A percentile compares a stretch with the other conserved stretches of the same genome.
Conservation (phyloP, 2,329 filamentous ascomycete species). For the Penicillium sp. region DNA sequence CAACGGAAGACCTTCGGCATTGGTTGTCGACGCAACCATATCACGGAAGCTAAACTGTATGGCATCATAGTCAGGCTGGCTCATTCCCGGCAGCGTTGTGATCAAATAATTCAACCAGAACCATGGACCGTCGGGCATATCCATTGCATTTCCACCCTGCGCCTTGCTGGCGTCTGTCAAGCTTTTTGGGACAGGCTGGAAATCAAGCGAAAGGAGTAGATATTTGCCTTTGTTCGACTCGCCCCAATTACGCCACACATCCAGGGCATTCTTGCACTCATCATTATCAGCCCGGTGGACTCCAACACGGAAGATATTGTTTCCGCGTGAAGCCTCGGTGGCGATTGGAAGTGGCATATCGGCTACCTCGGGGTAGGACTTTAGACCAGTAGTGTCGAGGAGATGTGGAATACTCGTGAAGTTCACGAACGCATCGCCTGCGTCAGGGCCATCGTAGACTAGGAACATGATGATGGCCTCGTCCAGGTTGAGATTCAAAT, state of each 20-base stretch:
- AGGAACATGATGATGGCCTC: conserved; percentile 34
- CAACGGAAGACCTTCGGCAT: conserved; percentile 25
- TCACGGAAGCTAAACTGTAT: conserved; percentile 30
- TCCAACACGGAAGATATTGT: conserved; percentile 35
- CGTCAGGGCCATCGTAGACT: conserved; percentile 34
- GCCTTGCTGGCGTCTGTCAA: conserved; percentile 32
- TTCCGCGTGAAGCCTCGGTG: conserved; percentile 27
- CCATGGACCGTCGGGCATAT: conserved; percentile 35
- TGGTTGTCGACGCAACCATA: conserved; percentile 27
- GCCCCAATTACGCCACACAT: conserved; percentile 29
- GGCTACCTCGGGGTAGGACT: conserved; percentile 31
- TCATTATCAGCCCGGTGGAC: conserved; percentile 28
- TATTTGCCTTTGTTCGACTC: conserved; percentile 31
- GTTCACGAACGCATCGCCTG: conserved; percentile 30
- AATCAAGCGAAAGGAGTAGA: conserved; percentile 25
- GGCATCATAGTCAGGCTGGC: conserved; percentile 21
- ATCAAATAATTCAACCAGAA: conserved; percentile 32
- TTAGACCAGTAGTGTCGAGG: conserved; percentile 26
- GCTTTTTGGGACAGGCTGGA: conserved; percentile 28
- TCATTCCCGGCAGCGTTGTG: conserved; percentile 22
- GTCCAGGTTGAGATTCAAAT: conserved; percentile 29
- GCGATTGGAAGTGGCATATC: conserved; percentile 32
- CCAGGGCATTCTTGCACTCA: conserved; percentile 19
- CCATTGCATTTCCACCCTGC: conserved; percentile 33
- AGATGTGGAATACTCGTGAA: conserved; percentile 32